Base-by-base conservation (phyloP, 345 rosid genomes). In the Anastatica hierochuntica region DNA sequence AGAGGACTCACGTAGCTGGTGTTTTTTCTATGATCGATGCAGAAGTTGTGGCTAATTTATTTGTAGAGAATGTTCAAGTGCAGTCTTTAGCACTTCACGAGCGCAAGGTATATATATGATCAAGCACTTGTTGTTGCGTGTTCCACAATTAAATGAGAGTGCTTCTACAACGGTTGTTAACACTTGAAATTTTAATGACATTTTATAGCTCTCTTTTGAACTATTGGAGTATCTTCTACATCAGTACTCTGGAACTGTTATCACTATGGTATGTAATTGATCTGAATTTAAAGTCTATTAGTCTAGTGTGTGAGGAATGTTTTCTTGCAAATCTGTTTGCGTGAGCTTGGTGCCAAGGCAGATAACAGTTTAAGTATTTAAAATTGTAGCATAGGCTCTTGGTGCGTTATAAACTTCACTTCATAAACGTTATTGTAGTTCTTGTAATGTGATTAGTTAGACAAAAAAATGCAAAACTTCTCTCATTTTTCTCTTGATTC, bases 141-240 rank as follows among this genome's bases (percentile, higher is more conserved):
- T n/a, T n/a, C n/a, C n/a, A n/a, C n/a, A n/a, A n/a, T n/a, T n/a
- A n/a, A 36, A 53, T 46, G 40, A 14, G 12, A 27, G 19, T 48
- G 38, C 24, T 38, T 23, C 29, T 17, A 10, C 35, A 10, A 16
- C n/a, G 46, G 43, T 31, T 59, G 56, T 45, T 41, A n/a, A 21
- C 24, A 21, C 24, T 21, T 66, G 7, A 29, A 58, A n/a, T n/a
- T n/a, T n/a, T n/a, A n/a, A n/a, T n/a, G n/a, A n/a, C n/a, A n/a
- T n/a, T 47, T 67, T 77, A 76, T 81, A 92, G 96, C 84, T 88
- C 39, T 74, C 74, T 78, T 88, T 88, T 70, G 84, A 88, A 71
- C 90, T 92, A 60, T 44, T 81, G 73, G 95, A 88, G 55, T 76
- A 84, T 73, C 76, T 92, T 31, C 71, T 92, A 54, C 80, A 79